These are phyloP conservation scores for Nadsonia fulvescens DNA, from an alignment of 805 yeast genomes.

Conservation along the genomic window DNA sequence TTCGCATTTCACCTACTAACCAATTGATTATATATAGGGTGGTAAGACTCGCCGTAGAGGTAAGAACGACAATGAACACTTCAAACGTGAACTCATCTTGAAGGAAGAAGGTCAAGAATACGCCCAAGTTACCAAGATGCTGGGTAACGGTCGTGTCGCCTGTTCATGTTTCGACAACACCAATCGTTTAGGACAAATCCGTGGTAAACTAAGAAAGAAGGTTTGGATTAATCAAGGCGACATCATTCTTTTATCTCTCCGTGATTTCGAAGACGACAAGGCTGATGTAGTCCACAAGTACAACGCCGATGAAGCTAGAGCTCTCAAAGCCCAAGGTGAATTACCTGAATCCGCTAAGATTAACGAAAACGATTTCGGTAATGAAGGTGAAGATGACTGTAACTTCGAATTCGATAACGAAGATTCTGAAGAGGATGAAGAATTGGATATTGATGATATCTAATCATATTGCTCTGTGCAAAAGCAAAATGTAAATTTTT, in stretches of 20 bases:
- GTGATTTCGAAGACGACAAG: conserved; percentile 97
- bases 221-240: conserved; percentile 99
- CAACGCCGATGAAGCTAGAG: conserved; percentile 95
- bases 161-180: conserved; percentile 89
- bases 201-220: conserved; percentile 98
- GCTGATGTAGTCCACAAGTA: conserved; percentile 96
- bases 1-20: conserved; percentile 1
- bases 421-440: conserved; percentile 53
- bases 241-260: conserved; percentile 80
- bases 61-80: conserved; percentile 79
- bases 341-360: conserved; percentile 93
- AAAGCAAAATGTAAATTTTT: too few relatives aligned
- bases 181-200: conserved; percentile 90
- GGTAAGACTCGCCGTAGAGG: conserved; percentile 87
- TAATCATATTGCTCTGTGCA: too few relatives aligned
- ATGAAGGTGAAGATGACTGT: conserved; percentile 91
- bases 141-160: conserved; percentile 95
- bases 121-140: conserved; percentile 95
- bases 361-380: conserved; percentile 93
- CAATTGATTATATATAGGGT: conserved; percentile 15
- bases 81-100: conserved; percentile 82
- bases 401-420: conserved; percentile 96
- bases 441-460: conserved; percentile 87
- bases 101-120: conserved; percentile 97
- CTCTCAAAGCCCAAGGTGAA: conserved; percentile 88